Evolutionary conservation across 768 basidiomycete genomes (phyloP), one percentile per base, ranked within the genome.

Genomic region (Strobilomyces confusus): DNA sequence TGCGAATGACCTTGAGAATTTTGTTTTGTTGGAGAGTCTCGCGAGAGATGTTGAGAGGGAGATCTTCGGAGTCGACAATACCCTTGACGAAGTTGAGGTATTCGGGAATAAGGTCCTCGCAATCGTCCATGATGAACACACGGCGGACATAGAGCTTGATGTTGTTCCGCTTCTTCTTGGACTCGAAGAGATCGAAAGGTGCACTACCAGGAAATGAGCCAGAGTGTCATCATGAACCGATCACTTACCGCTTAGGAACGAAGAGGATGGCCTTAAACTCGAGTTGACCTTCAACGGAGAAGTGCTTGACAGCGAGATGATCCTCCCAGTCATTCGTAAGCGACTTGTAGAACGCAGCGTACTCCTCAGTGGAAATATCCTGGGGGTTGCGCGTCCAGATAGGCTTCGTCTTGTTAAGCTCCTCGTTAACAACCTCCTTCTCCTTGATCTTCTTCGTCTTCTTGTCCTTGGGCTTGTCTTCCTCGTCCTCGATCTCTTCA

Each of bases 161-260:
- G 89, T 98, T 98, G 84, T 98, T 98, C 67, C 95, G 92, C 85
- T 98, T 98, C 90, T 98, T 98, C 89, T 99, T 98, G 56, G 90
- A 91, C 80, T 99, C 97, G 77, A 99, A 99, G 72, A 99, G 88
- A 69, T 99, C 97, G 75, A 98, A 98, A 48, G 97, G 97, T 41
- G 95, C 97, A 56, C 94, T 94, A 41, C 49, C 17, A 7, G 17
- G 58, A 32, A 58, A 49, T 44, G 14, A 62, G 49, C 5, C 22
- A 26, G 30, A 23, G 15, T 19, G 13, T 0, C 30, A 26, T 49
- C 30, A 37, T 6, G 36, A 44, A 5, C 49, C 3, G 11, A 29
- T 49, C 15, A 70, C 84, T 52, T 67, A 91, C 91, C 93, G 89
- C 76, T 97, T 98, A 61, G 95, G 95, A 59, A 98, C 78, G 78